Evolutionary conservation across 352 stramenopile species (phyloP), one percentile per base, ranked within the genome.

Genomic region (Phytopythium litorale): DNA sequence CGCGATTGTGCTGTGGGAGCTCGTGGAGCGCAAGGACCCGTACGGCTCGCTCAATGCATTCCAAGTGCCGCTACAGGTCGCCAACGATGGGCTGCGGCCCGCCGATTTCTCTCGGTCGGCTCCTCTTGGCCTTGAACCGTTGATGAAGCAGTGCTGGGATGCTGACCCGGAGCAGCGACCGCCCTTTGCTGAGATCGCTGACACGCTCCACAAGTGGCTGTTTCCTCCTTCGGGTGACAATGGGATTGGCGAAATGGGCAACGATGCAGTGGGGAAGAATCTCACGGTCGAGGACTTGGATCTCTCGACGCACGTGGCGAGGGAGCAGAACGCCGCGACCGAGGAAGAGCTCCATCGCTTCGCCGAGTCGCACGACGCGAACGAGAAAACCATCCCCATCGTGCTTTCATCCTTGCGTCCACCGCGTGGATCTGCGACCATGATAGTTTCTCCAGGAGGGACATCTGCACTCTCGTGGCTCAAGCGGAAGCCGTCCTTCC

Each of bases 131-230:
- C 79, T 91, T 15, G 79, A 89, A 15, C 75, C 87, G 23, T 62
- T 92, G 37, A 92, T 92, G 81, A 78, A 71, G 48, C 79, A 88
- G 50, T 92, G 84, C 60, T 93, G 81, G 84, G 76, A 91, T 54
- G 58, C 69, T 2, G 75, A 91, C 38, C 81, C 83, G 4, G 80
- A 89, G 50, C 78, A 90, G 55, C 75, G 81, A 1, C 81, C 84
- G 35, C 76, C 70, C 0, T 93, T 91, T 54, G 72, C 58, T 1
- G 79, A 92, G 15, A 84, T 90, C 33, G 65, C 69, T 2, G 75
- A 79, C 51, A 91, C 81, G 28, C 59, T 91, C 5, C 60, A 76
- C n/a, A 85, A 75, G 59, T 91, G 79, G 81, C 46, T 88, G 28
- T 49, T n/a, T 18, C 55, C 55, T 28, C 23, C 55, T 7, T 9